Evolutionary conservation across 1,284 basidiomycete genomes (phyloP).

Genomic region (Schizopora paradoxa): DNA sequence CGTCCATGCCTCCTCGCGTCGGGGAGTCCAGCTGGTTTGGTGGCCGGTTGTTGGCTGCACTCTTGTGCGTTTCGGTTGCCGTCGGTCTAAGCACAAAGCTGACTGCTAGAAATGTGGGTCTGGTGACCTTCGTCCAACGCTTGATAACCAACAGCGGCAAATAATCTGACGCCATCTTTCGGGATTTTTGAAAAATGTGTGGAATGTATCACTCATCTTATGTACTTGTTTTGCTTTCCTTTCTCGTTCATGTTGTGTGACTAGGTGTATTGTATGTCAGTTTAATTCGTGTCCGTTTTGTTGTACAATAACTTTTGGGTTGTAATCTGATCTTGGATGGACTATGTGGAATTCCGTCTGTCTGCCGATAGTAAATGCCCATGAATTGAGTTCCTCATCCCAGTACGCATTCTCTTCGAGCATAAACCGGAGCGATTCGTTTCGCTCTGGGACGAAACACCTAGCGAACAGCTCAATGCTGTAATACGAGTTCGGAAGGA

Average conservation of each 20-base stretch:
- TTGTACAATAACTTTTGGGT: too few relatives aligned
- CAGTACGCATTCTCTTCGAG: constrained; percentile 48
- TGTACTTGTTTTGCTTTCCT: constrained; percentile 10
- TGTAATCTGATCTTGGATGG: constrained; percentile 23
- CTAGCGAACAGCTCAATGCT: constrained; percentile 49
- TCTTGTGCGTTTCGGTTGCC: constrained; percentile 13
- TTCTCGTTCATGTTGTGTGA: too few relatives aligned
- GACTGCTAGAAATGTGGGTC: neutral
- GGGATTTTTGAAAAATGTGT: too few relatives aligned
- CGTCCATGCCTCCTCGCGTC: constrained; percentile 12
- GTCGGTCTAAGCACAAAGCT: constrained; percentile 8
- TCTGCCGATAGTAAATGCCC: constrained; percentile 46
- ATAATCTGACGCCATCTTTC: too few relatives aligned
- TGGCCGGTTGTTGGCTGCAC: constrained; percentile 4
- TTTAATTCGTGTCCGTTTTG: too few relatives aligned
- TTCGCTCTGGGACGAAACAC: constrained; percentile 44
- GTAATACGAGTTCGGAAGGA: constrained; percentile 43
- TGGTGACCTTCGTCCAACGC: constrained; percentile 1
- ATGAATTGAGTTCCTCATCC: constrained; percentile 33
- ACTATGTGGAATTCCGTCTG: constrained; percentile 44
- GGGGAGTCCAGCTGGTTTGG: neutral
- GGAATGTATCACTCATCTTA: neutral
- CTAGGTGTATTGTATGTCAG: too few relatives aligned
- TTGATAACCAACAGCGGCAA: neutral
- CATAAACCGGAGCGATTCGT: constrained; percentile 40